Percentiles rank a stretch among this genome's conserved stretches.
Conservation (phyloP, 2,329 filamentous ascomycete genomes). For the Tolypocladium inflatum region DNA sequence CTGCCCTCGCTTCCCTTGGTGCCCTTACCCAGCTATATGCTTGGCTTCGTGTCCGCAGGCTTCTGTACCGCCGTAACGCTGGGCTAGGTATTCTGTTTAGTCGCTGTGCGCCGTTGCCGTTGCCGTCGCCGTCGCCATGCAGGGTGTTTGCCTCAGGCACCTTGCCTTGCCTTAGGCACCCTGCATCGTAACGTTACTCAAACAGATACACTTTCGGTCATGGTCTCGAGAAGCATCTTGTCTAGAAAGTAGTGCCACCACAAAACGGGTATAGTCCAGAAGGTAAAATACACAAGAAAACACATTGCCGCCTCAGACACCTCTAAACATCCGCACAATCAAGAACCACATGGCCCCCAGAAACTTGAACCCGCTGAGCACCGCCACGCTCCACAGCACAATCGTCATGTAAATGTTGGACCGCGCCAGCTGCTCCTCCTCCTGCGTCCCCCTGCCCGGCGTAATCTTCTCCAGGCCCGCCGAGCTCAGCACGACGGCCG, state of each 20-base stretch:
- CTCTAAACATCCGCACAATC: constrained; percentile 76
- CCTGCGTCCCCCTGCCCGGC: constrained; percentile 23
- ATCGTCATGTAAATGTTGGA: constrained; percentile 79
- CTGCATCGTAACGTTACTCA: neutral
- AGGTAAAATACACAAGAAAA: neutral
- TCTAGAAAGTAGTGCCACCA: neutral
- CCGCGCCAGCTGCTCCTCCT: constrained; percentile 40
- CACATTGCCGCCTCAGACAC: constrained; percentile 33
- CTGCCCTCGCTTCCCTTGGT: no score
- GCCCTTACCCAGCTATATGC: no score
- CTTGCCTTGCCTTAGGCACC: no score
- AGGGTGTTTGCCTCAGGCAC: no score
- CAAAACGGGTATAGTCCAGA: neutral
- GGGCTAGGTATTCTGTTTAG: no score
- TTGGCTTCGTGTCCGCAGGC: no score
- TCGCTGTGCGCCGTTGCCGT: no score
- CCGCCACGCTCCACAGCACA: constrained; percentile 83
- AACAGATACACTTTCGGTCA: neutral
- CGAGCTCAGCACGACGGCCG: constrained; percentile 75
- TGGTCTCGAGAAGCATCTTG: neutral
- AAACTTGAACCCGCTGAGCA: constrained; percentile 75
- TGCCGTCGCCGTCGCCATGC: no score
- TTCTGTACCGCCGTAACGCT: no score
- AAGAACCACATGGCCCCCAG: constrained; percentile 86
- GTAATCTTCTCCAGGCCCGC: constrained; percentile 68